phyloP scores from a whole-genome alignment of 2,329 filamentous ascomycete species.

The Coniochaeta prunicola region DNA sequence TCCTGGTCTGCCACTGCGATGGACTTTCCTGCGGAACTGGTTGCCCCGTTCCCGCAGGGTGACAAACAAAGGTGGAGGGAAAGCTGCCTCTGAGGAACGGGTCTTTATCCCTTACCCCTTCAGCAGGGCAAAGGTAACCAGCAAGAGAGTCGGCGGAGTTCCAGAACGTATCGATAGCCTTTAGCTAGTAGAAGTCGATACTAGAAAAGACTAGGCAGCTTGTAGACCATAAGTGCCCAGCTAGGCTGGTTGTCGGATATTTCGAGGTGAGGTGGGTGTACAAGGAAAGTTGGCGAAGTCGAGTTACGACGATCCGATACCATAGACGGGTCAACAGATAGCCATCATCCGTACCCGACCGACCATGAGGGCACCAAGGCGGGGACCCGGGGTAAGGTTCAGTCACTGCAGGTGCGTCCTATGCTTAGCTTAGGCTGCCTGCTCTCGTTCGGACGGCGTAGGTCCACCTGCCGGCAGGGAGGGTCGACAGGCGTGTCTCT shows the following conservation, averaged over 20 bases:
- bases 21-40: slow-evolving; percentile 34
- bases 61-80: background rate
- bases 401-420: background rate
- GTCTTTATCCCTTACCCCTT: background rate
- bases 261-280: background rate
- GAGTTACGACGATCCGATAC: background rate
- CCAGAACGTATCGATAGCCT: background rate
- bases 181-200: background rate
- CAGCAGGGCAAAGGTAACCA: background rate
- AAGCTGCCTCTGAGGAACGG: background rate
- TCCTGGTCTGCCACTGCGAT: slow-evolving; percentile 68
- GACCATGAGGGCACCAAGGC: background rate
- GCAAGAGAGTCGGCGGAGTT: background rate
- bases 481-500: background rate
- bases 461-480: background rate
- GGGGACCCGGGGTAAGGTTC: background rate
- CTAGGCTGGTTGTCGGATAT: background rate
- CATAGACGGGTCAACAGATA: slow-evolving; percentile 1
- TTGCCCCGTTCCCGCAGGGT: slow-evolving; percentile 13
- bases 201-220: background rate
- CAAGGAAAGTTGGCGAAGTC: background rate
- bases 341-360: background rate
- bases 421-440: background rate
- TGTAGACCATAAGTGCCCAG: background rate
- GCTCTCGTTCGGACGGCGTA: background rate